Evolutionary conservation across 108 stramenopile species (phyloP).

Genomic region (Chaetoceros tenuissimus): DNA sequence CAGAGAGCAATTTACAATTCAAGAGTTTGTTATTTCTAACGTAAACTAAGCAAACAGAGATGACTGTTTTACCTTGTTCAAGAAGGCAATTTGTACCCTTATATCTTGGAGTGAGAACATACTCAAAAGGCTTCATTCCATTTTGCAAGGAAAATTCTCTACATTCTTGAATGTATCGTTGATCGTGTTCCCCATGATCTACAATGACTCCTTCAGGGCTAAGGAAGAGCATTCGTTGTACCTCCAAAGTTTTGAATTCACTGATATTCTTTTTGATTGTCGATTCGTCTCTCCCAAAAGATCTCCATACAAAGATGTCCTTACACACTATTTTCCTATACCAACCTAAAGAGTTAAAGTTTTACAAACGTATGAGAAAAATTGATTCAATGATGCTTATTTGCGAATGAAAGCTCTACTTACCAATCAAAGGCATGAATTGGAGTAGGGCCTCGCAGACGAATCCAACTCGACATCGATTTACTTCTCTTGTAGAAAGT

Average conservation of each 20-base stretch:
- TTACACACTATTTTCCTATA: conserved; percentile 31
- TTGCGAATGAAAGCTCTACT: no score
- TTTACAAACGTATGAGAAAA: no score
- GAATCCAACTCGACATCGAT: conserved; percentile 31
- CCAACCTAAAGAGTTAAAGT: no score
- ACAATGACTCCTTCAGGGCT: conserved; percentile 34
- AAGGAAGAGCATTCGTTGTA: conserved; percentile 28
- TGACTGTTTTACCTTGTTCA: conserved; percentile 18
- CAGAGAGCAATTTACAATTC: conserved; percentile 29
- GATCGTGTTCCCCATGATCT: conserved; percentile 26
- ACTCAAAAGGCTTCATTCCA: conserved; percentile 30
- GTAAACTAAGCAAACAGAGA: conserved; percentile 26
- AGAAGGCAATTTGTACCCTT: conserved; percentile 31
- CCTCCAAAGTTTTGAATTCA: conserved; percentile 17
- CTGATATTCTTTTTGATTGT: conserved; percentile 22
- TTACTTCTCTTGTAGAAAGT: not conserved
- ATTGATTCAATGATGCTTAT: no score
- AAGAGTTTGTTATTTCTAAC: conserved; percentile 29
- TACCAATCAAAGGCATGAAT: conserved; percentile 37
- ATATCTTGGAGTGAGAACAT: conserved; percentile 38
- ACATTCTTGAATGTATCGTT: conserved; percentile 26
- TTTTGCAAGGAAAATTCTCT: conserved; percentile 22
- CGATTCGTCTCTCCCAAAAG: conserved; percentile 26
- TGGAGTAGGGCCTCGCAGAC: conserved; percentile 35
- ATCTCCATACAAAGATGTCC: conserved; percentile 37